Base-by-base conservation (phyloP, 2,329 filamentous ascomycete genomes). In the Xylaria sp. region DNA sequence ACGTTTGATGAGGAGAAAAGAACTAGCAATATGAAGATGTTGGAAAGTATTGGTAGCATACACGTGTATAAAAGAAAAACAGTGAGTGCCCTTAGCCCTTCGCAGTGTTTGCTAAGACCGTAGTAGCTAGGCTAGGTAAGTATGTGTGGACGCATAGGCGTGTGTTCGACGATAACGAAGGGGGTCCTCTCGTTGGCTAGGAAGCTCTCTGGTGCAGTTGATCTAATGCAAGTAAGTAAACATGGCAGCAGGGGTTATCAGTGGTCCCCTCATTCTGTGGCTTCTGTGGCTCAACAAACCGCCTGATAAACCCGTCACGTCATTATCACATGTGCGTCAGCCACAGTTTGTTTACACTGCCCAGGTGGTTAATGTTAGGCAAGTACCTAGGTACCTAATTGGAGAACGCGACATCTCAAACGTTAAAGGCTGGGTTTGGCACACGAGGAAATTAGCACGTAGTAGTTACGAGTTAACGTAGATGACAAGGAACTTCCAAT, bases 121-220 rank as follows among this genome's bases (percentile, higher is more conserved):
- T 31, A n/a, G 25, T 33, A 29, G 13, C 25, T 31, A 31, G n/a
- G n/a, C n/a, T n/a, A n/a, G n/a, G n/a, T n/a, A n/a, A n/a, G n/a
- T n/a, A n/a, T n/a, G n/a, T n/a, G n/a, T n/a, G n/a, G n/a, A n/a
- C n/a, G n/a, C n/a, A n/a, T n/a, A n/a, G n/a, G n/a, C n/a, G n/a
- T n/a, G n/a, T 27, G 5, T n/a, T 29, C 45, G 10, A 29, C 13
- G 15, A 49, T 29, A 58, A 49, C 20, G 53, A 15, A 13, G 47
- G 22, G 25, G 22, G 31, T 27, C 47, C 20, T 70, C 67, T 67
- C 27, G 49, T 71, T 70, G 66, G 66, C 65, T 51, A 39, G 66
- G 58, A 47, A 69, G 64, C 59, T 58, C 25, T 56, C 31, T 42
- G 29, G 15, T 57, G 53, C 54, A 54, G 7, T 9, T 10, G 44